These are phyloP conservation scores for Penicillium sp. DNA, from an alignment of 2,329 filamentous ascomycete genomes.

Conservation along the genomic window DNA sequence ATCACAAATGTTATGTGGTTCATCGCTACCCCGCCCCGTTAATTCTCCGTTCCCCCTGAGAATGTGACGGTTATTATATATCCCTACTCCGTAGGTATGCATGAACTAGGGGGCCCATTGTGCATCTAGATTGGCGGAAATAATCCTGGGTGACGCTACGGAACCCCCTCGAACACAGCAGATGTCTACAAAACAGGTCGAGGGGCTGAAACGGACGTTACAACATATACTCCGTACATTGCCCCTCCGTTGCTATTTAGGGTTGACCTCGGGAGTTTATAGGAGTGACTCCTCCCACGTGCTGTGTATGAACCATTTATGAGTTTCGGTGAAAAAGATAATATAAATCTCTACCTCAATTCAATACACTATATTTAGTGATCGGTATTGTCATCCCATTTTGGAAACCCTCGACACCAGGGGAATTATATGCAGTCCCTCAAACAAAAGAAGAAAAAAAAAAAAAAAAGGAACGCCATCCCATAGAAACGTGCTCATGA, in stretches of 20 bases:
- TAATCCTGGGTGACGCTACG: neutral
- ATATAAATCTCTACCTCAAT: neutral
- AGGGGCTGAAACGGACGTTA: neutral
- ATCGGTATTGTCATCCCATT: slow-evolving; percentile 9
- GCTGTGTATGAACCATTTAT: neutral
- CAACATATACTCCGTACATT: neutral
- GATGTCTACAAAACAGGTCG: neutral
- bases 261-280: neutral
- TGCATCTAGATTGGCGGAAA: slow-evolving; percentile 1
- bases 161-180: neutral
- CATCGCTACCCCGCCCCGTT: neutral
- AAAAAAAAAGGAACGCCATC: slow-evolving; percentile 23
- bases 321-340: neutral
- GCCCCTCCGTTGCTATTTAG: neutral
- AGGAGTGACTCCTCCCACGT: neutral
- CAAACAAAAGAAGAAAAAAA: slow-evolving; percentile 17
- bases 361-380: neutral
- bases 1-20: neutral
- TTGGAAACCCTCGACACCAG: slow-evolving; percentile 17
- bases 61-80: neutral
- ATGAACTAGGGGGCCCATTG: neutral
- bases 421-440: slow-evolving; percentile 24
- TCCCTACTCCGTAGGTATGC: no score
- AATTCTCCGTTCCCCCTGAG: slow-evolving; percentile 6
- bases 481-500: slow-evolving; percentile 27